Conservation (phyloP, 805 yeast genomes). For the Saccharomyces mikatae region DNA sequence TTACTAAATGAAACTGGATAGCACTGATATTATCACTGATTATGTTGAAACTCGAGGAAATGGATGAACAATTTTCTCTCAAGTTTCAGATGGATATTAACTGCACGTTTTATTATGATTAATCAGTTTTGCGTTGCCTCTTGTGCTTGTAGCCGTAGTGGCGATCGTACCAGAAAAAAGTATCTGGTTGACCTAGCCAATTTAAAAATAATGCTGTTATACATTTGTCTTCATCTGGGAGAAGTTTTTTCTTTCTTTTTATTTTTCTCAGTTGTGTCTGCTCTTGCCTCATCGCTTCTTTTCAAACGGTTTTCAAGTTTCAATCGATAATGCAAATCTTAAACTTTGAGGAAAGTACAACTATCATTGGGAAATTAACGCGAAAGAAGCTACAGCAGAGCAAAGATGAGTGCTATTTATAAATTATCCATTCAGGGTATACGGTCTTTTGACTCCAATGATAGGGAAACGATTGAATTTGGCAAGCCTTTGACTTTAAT, state of each 20-base stretch:
- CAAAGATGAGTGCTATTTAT: slow-evolving; percentile 37
- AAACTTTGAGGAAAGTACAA: neutral
- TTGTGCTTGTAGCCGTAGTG: neutral
- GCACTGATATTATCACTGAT: neutral
- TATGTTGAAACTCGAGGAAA: neutral
- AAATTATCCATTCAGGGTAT: slow-evolving; percentile 77
- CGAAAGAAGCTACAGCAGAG: neutral
- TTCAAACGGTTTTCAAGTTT: neutral
- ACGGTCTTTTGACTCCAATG: slow-evolving; percentile 82
- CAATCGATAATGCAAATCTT: neutral
- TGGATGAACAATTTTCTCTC: too few species aligned
- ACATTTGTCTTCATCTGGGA: neutral
- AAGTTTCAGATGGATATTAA: neutral
- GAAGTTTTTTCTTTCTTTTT: neutral
- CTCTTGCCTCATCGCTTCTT: neutral
- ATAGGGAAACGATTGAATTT: slow-evolving; percentile 79
- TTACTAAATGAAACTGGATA: too few species aligned
- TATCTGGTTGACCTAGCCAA: neutral
- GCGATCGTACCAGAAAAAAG: neutral
- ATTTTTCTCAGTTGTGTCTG: neutral
- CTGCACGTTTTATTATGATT: neutral
- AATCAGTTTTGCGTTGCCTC: neutral
- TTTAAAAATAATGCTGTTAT: neutral
- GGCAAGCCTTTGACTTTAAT: slow-evolving; percentile 85
- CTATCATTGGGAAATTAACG: neutral